Evolutionary conservation across 345 rosid species (phyloP), one percentile per base, ranked within the genome.

Genomic region (Raphanus sativus): DNA sequence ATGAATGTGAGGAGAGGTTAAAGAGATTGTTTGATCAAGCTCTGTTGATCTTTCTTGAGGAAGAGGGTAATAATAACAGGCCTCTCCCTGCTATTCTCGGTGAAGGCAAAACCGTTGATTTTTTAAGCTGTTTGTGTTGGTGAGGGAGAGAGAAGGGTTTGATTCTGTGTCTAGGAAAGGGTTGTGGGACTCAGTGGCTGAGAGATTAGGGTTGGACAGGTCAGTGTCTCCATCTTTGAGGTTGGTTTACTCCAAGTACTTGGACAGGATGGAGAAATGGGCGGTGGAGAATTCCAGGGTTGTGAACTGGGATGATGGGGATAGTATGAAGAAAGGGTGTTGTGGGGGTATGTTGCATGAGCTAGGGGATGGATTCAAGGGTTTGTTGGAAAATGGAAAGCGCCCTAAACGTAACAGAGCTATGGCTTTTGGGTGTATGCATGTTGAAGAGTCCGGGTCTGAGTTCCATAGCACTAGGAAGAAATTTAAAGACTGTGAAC

Each of bases 91-190:
- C 67, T 8, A 61, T 82, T 75, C 73, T 85, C 0, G 89, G 88
- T 69, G 76, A 87, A 71, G 96, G 88, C 69, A 48, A 78, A 75
- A 45, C 71, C 0, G 65, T 83, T 56, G 94, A 90, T 85, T 84
- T 92, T 85, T 88, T 73, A 73, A 84, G 79, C 90, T 92, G 73
- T 87, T 88, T 66, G 70, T 84, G 70, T 79, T 80, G 17, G 96
- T 89, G 54, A 81, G 83, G 77, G 84, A 86, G 84, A 81, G 87
- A 52, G 89, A 85, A 33, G 94, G 98, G 30, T 88, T 67, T 74
- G 86, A 81, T 62, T 62, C 76, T 64, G 98, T 90, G 68, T 76
- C 86, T 1, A 59, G 64, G 68, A 74, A 81, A 42, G 86, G 88
- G 3, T 78, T 85, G 48, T 92, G 96, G 96, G 74, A 36, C 55